Base-by-base conservation (phyloP, 805 yeast genomes). In the Barnettozyma salicaria region DNA sequence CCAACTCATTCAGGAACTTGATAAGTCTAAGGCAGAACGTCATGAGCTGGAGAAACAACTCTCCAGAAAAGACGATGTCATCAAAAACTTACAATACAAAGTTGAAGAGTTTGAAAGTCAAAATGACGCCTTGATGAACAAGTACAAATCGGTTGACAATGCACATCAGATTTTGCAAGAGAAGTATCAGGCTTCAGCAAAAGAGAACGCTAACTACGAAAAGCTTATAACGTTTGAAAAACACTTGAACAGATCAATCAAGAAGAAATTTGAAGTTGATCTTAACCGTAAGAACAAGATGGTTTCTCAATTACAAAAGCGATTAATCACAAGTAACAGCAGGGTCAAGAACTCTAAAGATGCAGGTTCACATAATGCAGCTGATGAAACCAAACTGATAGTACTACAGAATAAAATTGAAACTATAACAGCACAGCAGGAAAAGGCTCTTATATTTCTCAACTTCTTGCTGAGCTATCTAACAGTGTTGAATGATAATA, bases 261-360 rank as follows among this genome's bases (percentile, higher is more conserved):
- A 39, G 21, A 27, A 38, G 9, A 49, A 45, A 26, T 42, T 36
- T 24, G 57, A 49, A 4, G 29, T 44, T 27, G 57, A 52, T n/a
- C 31, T 49, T 8, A 50, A 45, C 30, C 40, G 34, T 29, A 48
- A 50, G 27, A 37, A 32, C 7, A 7, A 40, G 7, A 19, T 18
- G 12, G 44, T 53, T 19, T 38, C 43, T 24, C 35, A 43, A 18
- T 42, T 53, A 11, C 54, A 47, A 23, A 49, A 52, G 17, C 38
- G 40, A 12, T 18, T 47, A 5, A 32, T 43, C 16, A 27, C 39
- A 32, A 22, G 34, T 27, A 34, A 31, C 13, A 34, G 43, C 23
- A 36, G 41, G 34, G 28, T 36, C 32, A 44, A 40, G 32, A 37
- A 35, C 13, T 9, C 35, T 7, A 31, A 36, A 20, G 28, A 29